A percentile compares a stretch with the other conserved stretches of the same genome.
phyloP scores from a whole-genome alignment of 768 basidiomycete genomes.

The Mycena indigotica region DNA sequence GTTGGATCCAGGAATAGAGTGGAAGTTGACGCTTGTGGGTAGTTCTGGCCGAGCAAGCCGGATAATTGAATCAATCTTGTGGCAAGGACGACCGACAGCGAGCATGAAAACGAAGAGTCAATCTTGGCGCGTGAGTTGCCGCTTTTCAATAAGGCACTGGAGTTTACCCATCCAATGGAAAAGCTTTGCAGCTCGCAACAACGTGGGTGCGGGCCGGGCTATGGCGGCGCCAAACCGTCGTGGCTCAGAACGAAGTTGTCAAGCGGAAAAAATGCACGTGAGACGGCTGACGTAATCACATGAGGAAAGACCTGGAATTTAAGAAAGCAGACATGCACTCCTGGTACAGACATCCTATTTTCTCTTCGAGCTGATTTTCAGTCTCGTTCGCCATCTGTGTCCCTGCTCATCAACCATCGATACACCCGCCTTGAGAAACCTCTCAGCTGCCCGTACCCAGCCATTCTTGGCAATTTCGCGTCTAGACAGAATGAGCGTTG shows the following conservation, averaged over 20 bases:
- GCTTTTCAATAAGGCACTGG: too few species aligned
- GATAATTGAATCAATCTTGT: not conserved
- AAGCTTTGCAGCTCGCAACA: too few species aligned
- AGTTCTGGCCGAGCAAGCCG: not conserved
- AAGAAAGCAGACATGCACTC: too few species aligned
- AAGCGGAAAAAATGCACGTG: too few species aligned
- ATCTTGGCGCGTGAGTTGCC: not conserved
- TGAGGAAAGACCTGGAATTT: too few species aligned
- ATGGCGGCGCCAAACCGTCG: too few species aligned
- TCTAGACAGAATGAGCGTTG: not conserved
- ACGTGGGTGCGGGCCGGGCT: too few species aligned
- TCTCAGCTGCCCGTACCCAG: not conserved
- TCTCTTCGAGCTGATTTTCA: not conserved
- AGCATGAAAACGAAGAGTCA: not conserved
- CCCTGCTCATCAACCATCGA: not conserved
- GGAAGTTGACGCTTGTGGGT: not conserved
- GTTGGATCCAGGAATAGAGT: too few species aligned
- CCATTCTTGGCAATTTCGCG: not conserved
- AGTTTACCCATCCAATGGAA: not conserved
- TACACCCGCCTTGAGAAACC: not conserved
- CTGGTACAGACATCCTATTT: too few species aligned
- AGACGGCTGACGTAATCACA: too few species aligned
- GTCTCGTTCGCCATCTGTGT: not conserved
- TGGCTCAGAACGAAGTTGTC: too few species aligned
- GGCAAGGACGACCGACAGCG: not conserved